Percentiles rank a stretch among this genome's conserved stretches.
These are phyloP conservation scores for Podila clonocystis DNA, from an alignment of 192 early-diverging fungal species.

Conservation along the genomic window DNA sequence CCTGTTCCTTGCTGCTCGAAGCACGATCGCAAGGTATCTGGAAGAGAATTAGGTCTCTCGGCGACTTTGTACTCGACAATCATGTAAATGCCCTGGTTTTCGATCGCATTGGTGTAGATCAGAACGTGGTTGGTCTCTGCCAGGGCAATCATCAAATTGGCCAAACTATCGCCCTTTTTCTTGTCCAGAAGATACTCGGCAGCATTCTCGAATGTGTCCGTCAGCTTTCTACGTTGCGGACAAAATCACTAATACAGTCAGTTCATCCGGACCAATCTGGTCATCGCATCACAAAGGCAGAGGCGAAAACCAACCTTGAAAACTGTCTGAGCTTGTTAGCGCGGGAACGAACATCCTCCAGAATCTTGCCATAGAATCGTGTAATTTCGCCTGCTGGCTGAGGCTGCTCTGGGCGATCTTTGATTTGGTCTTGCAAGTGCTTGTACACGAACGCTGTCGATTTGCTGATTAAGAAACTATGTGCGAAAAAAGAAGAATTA, in stretches of 20 bases:
- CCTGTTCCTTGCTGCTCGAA: slow-evolving; percentile 52
- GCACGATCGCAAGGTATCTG: slow-evolving; percentile 64
- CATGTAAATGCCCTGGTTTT: slow-evolving; percentile 77
- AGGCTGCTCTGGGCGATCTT: slow-evolving; percentile 33
- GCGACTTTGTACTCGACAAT: slow-evolving; percentile 74
- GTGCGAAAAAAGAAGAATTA: neutral
- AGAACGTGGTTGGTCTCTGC: slow-evolving; percentile 78
- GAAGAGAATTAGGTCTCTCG: slow-evolving; percentile 58
- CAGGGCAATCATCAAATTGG: slow-evolving; percentile 67
- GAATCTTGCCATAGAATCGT: slow-evolving; percentile 67
- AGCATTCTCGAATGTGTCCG: slow-evolving; percentile 72
- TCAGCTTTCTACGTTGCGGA: slow-evolving; percentile 55
- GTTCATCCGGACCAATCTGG: neutral
- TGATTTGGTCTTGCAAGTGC: slow-evolving; percentile 55
- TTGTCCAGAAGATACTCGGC: slow-evolving; percentile 77
- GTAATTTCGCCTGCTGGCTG: slow-evolving; percentile 52
- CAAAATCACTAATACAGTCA: neutral
- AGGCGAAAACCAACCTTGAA: slow-evolving; percentile 55
- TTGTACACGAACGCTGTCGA: slow-evolving; percentile 59
- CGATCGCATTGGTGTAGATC: slow-evolving; percentile 75
- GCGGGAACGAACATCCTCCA: slow-evolving; percentile 72
- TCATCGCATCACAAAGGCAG: too few relatives aligned
- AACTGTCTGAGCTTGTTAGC: slow-evolving; percentile 72
- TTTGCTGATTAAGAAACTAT: slow-evolving; percentile 60
- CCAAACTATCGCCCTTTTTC: slow-evolving; percentile 57